These are phyloP conservation scores for Fusarium verrucosum DNA, from an alignment of 2,329 filamentous ascomycete species.

Conservation along the genomic window DNA sequence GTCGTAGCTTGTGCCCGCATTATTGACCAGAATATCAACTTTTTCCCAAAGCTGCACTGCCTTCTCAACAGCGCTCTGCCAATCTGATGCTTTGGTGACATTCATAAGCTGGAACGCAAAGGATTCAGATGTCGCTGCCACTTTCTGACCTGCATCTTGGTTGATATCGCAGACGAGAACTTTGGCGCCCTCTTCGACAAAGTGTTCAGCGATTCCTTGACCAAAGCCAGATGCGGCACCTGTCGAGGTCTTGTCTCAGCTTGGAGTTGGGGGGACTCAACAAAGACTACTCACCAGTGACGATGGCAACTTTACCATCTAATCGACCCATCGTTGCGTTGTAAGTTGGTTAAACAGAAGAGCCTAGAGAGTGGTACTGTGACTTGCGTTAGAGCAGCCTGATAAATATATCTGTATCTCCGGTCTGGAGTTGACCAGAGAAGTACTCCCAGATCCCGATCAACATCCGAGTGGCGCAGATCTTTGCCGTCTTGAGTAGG, in stretches of 20 bases:
- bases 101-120: constrained; percentile 8
- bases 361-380: too few relatives aligned
- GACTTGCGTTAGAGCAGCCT: accelerated
- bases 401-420: not conserved
- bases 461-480: not conserved
- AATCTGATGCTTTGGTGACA: not conserved
- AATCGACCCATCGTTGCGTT: constrained; percentile 3
- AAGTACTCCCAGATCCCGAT: not conserved
- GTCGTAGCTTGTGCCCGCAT: constrained; percentile 9
- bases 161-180: constrained; percentile 12
- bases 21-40: constrained; percentile 15
- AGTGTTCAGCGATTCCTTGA: constrained; percentile 19
- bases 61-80: not conserved
- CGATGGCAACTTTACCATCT: constrained; percentile 17
- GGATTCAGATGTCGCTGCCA: not conserved
- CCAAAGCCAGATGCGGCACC: constrained; percentile 22
- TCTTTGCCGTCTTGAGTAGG: not conserved
- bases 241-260: not conserved
- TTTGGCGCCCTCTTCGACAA: constrained; percentile 2
- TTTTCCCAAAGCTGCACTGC: not conserved
- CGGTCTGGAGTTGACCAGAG: not conserved
- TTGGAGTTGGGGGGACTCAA: accelerated
- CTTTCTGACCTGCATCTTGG: not conserved
- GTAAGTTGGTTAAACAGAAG: accelerated
- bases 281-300: not conserved